Evolutionary conservation across 1,284 basidiomycete species (phyloP), one percentile per base, ranked within the genome.

Genomic region (Butyriboletus appendiculatus): DNA sequence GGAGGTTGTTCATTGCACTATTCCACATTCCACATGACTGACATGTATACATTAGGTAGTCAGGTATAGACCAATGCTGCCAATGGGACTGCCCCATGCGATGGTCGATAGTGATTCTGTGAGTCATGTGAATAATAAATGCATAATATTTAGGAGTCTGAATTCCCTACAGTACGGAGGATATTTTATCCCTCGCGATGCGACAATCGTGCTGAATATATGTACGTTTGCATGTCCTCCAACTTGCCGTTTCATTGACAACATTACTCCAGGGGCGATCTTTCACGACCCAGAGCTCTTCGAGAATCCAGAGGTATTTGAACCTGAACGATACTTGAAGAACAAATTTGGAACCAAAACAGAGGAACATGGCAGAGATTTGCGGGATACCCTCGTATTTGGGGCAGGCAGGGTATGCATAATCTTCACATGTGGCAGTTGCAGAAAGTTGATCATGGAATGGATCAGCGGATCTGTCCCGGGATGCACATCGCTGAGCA

Each of bases 311-410:
- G 50, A 52, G 5, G 22, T 15, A 32, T 52, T 52, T 20, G 30
- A 52, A 14, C 50, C 50, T n/a, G 50, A 52, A 20, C 50, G 50
- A 15, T 52, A 40, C 45, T 12, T 48, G 26, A 48, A 34, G 22
- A 52, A 32, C 38, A 52, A 48, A 15, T 52, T 49, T 20, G 50
- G 50, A 28, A 49, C 50, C n/a, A 52, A 52, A 18, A 40, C 45
- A 15, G 44, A 52, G 38, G 45, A 48, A 52, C n/a, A 5, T 12
- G 50, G 50, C 32, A 49, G 18, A 40, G 44, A 52, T 20, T 48
- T 52, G 22, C 45, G 50, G 28, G 50, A 52, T 40, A 52, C 50
- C 22, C 38, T 52, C 30, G 44, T 48, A 33, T 52, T 48, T 16
- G 50, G 50, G 10, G 37, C 45, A 20, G 50, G 50, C 20, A 52